Base-by-base conservation (phyloP, 306 rosid genomes). In the Corylus avellana region DNA sequence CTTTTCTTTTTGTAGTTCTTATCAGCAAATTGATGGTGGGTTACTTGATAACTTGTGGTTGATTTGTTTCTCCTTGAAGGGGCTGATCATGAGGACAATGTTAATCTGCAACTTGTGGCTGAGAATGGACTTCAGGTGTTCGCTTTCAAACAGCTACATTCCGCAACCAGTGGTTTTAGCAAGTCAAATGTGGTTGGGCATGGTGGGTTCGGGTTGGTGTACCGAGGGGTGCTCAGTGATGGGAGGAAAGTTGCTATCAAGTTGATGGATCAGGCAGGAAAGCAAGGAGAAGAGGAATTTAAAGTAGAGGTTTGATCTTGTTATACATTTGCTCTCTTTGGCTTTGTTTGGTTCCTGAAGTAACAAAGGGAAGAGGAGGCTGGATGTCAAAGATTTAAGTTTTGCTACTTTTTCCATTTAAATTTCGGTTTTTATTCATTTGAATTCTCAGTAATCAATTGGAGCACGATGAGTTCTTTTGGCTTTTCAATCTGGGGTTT, bases 231-330 rank as follows among this genome's bases (percentile, higher is more conserved):
- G 74, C 91, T 95, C 47, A 85, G 76, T 51, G 89, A 89, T 78
- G 97, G 98, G 57, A 84, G 98, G 74, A 92, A 95, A 85, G 98
- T 85, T 44, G 98, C 97, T 7, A 79, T 95, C 80, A 95, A 93
- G 84, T 84, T 92, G 54, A 95, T 95, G 98, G 97, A 92, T 77
- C 94, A 93, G 53, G 89, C 92, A 1, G 94, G 98, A 75, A 92
- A 90, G 89, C 98, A 93, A 71, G 98, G 98, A 55, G 98, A 87
- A 84, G 98, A 93, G 13, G 98, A 95, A 82, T 95, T 95, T 81
- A 70, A 87, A 87, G 87, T 88, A 70, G 98, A 95, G 98, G 98
- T 95, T 63, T 58, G 90, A 54, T 81, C 70, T 56, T 77, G 47
- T 64, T 75, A 62, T 54, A 50, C 47, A 29, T 73, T 59, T 48